These are phyloP conservation scores for Epithele typhae DNA, from an alignment of 768 basidiomycete species.

Conservation along the genomic window DNA sequence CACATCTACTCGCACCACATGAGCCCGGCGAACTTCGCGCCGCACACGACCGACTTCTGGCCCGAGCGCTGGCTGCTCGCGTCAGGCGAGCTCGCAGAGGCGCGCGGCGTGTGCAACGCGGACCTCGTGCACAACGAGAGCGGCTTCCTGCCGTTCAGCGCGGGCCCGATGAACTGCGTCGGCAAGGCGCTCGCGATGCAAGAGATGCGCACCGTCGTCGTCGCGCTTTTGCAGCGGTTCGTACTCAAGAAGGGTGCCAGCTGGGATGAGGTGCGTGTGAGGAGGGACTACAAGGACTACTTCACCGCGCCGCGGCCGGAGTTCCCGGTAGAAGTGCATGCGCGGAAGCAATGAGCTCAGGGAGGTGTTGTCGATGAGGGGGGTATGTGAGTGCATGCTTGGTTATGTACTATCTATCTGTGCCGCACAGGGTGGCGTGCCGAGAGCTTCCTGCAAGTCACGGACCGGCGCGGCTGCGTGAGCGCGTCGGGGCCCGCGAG, in stretches of 20 bases:
- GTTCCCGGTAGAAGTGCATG: constrained; percentile 16
- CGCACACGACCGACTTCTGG: constrained; percentile 34
- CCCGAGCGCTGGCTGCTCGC: constrained; percentile 38
- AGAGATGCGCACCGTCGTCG: constrained; percentile 29
- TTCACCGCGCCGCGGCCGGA: constrained; percentile 24
- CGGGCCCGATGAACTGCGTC: constrained; percentile 46
- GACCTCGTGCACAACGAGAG: constrained; percentile 19
- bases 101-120: not conserved
- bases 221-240: constrained; percentile 30
- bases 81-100: not conserved
- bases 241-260: constrained; percentile 25
- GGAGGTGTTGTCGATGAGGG: no score
- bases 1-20: constrained; percentile 38
- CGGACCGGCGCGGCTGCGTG: no score
- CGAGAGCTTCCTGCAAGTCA: no score
- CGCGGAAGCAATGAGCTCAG: no score
- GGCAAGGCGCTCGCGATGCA: constrained; percentile 41
- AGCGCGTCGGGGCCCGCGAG: no score
- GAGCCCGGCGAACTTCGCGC: constrained; percentile 41
- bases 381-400: no score
- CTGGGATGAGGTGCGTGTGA: constrained; percentile 24
- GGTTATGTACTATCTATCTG: no score
- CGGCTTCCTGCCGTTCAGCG: constrained; percentile 40
- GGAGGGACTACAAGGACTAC: constrained; percentile 24
- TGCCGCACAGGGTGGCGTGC: no score